Evolutionary conservation across 2,329 filamentous ascomycete species (phyloP), one percentile per base, ranked within the genome.

Genomic region (Chaetomium strumarium): DNA sequence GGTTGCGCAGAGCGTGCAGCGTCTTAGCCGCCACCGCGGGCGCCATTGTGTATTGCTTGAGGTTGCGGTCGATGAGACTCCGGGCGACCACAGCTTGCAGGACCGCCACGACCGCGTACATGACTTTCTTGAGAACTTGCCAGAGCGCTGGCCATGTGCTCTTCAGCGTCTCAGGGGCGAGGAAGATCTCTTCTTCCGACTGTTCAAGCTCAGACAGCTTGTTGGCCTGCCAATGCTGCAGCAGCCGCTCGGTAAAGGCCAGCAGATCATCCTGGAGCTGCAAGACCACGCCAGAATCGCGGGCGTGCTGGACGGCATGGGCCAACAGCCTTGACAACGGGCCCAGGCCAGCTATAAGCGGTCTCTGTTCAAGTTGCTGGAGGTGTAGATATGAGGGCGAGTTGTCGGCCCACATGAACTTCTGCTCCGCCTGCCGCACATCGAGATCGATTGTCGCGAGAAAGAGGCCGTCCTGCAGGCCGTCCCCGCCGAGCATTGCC

Each of bases 391-490:
- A 86, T 0, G 86, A 89, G 1, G 75, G 70, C 0, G 85, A 82
- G 9, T 68, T 68, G 10, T 72, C 70, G 20, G 76, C 70, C 88
- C 90, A 96, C 45, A 78, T 75, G 53, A 91, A 79, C 57, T 76
- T 78, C 11, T 75, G 70, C 0, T 74, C 74, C 16, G 66, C 62
- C 52, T 83, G 76, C 2, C 76, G 70, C 20, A 90, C 74, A 61
- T 95, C 88, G 13, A 78, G 70, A 58, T 86, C 81, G 55, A 95
- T 79, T 0, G 78, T 76, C 1, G 78, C 78, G 3, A 96, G 73
- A 58, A 95, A 92, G 58, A 87, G 84, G 0, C 85, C 89, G 16
- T 84, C 82, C 58, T 85, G 80, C 46, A 95, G 83, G 1, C 90
- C 90, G 63, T 91, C 85, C 0, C 75, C 75, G 39, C 85, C 84